These are phyloP conservation scores for Tephrocybe sp. DNA, from an alignment of 768 basidiomycete genomes.

Conservation along the genomic window DNA sequence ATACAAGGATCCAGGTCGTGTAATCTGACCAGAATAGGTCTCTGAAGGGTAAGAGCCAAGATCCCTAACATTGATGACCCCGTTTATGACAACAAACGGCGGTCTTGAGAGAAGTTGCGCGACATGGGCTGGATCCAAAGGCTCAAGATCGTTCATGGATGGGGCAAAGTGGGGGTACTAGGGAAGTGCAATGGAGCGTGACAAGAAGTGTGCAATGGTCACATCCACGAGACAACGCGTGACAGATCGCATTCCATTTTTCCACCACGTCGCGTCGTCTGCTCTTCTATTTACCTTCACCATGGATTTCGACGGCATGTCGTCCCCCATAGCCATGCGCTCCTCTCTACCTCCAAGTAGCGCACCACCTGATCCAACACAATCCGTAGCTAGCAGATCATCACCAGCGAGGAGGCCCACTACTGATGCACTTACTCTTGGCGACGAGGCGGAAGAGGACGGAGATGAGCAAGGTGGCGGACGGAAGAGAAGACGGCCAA, in stretches of 20 bases:
- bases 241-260: slow-evolving; percentile 27
- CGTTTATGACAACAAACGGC: slow-evolving; percentile 70
- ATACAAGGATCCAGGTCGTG: slow-evolving; percentile 56
- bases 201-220: slow-evolving; percentile 7
- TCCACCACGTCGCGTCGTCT: slow-evolving; percentile 31
- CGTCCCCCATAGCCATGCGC: slow-evolving; percentile 54
- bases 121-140: slow-evolving; percentile 68
- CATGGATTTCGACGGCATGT: slow-evolving; percentile 60
- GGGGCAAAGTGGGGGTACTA: slow-evolving; percentile 16
- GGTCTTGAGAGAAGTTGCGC: slow-evolving; percentile 61
- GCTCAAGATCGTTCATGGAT: slow-evolving; percentile 52
- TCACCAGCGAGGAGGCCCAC: slow-evolving; percentile 39
- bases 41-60: slow-evolving; percentile 62
- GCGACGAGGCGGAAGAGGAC: slow-evolving; percentile 50
- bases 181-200: slow-evolving; percentile 7
- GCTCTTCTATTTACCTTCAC: slow-evolving; percentile 14
- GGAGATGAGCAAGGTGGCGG: slow-evolving; percentile 33
- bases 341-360: slow-evolving; percentile 56
- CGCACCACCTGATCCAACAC: slow-evolving; percentile 39
- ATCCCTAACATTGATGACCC: slow-evolving; percentile 76
- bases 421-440: slow-evolving; percentile 55
- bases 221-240: slow-evolving; percentile 37
- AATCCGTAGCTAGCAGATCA: slow-evolving; percentile 31
- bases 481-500: slow-evolving; percentile 46
- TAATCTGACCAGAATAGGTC: slow-evolving; percentile 46